phyloP scores from a whole-genome alignment of 805 yeast species.

The Lipomyces spencermartinsiae region DNA sequence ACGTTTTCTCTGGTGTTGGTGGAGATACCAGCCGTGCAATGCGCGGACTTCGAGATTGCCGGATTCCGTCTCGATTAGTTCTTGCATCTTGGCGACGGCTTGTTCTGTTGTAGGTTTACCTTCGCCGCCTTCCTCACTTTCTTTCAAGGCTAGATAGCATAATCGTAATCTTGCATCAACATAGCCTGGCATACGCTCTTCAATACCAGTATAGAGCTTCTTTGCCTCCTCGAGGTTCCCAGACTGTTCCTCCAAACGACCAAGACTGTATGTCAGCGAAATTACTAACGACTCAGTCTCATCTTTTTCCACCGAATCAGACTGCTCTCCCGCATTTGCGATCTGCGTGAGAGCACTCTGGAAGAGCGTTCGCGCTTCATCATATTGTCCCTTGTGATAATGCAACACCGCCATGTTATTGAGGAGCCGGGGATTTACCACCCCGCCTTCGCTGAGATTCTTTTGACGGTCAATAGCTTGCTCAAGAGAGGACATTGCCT shows the following conservation, averaged over 20 bases:
- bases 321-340: constrained; percentile 16
- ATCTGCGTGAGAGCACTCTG: constrained; percentile 52
- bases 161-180: constrained; percentile 76
- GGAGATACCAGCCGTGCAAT: constrained; percentile 88
- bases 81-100: constrained; percentile 57
- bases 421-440: constrained; percentile 55
- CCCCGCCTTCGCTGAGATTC: constrained; percentile 41
- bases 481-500: constrained; percentile 67
- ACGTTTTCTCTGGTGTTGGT: constrained; percentile 45
- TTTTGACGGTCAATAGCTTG: constrained; percentile 63
- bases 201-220: constrained; percentile 60
- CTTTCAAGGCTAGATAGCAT: constrained; percentile 62
- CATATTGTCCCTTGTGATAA: constrained; percentile 65
- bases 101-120: constrained; percentile 35
- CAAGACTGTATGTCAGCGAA: constrained; percentile 72
- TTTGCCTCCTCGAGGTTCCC: constrained; percentile 50
- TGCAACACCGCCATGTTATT: constrained; percentile 88
- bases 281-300: constrained; percentile 42
- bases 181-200: constrained; percentile 69
- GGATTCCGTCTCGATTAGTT: constrained; percentile 59
- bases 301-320: constrained; percentile 42
- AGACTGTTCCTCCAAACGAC: constrained; percentile 68
- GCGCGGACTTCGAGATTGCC: constrained; percentile 84
- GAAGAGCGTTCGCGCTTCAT: constrained; percentile 64
- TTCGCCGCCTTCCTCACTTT: constrained; percentile 47